phyloP scores from a whole-genome alignment of 2,329 filamentous ascomycete species.

The Ophiocordyceps unilateralis region DNA sequence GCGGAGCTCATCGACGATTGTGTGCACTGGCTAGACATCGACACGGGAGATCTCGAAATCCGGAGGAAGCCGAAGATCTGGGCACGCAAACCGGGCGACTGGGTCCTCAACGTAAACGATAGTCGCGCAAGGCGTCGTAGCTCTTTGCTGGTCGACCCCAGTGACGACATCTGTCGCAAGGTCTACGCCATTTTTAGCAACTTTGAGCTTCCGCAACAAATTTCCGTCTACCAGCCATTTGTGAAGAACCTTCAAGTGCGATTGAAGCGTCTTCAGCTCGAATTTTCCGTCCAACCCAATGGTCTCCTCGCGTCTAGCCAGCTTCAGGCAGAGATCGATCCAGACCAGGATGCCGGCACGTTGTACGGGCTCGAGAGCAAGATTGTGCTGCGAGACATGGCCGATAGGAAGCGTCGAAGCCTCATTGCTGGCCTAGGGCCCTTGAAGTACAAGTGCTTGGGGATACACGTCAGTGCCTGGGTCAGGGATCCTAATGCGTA shows the following conservation, averaged over 20 bases:
- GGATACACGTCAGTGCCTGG: conserved; percentile 20
- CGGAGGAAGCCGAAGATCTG: conserved; percentile 19
- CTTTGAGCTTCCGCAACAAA: conserved; percentile 12
- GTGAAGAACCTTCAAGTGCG: conserved; percentile 23
- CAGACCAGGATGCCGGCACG: conserved; percentile 39
- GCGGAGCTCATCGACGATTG: conserved; percentile 29
- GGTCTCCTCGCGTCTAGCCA: conserved; percentile 28
- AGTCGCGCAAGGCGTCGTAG: conserved; percentile 6
- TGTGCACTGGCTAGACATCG: conserved; percentile 42
- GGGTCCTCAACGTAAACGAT: conserved; percentile 14
- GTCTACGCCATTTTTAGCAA: conserved; percentile 26
- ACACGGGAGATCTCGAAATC: conserved; percentile 26
- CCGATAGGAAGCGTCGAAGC: conserved; percentile 23
- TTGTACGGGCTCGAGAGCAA: conserved; percentile 42
- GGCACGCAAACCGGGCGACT: conserved; percentile 10
- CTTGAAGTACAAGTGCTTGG: conserved; percentile 10
- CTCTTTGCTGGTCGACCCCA: conserved; percentile 28
- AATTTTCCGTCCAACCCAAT: conserved; percentile 29
- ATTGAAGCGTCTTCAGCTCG: conserved; percentile 32
- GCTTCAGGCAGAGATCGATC: conserved; percentile 33
- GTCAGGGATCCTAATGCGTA: not conserved
- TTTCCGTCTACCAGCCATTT: conserved; percentile 22
- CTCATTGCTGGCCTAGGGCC: conserved; percentile 35
- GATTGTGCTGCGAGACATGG: conserved; percentile 32
- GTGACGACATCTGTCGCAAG: conserved; percentile 18